phyloP scores from a whole-genome alignment of 768 basidiomycete species.

The Fomitopsis serialis region DNA sequence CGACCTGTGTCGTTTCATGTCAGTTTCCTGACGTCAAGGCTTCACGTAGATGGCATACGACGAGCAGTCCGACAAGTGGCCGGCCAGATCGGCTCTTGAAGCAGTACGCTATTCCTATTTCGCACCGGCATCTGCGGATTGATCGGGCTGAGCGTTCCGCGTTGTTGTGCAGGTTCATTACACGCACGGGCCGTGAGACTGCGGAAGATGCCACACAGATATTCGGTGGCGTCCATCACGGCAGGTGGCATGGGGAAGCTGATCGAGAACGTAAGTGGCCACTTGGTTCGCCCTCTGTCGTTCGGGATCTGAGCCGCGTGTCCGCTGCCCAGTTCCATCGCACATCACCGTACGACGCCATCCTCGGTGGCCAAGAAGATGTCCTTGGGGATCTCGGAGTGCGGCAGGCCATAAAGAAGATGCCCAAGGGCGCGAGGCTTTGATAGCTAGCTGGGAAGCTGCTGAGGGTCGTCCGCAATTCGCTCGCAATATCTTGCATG shows the following conservation, averaged over 20 bases:
- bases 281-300: neutral
- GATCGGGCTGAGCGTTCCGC: conserved; percentile 6
- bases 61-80: conserved; percentile 83
- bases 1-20: neutral
- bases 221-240: conserved; percentile 85
- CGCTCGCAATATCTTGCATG: neutral
- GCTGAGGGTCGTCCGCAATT: neutral
- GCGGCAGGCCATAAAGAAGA: conserved; percentile 65
- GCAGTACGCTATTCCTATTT: conserved; percentile 47
- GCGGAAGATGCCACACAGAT: conserved; percentile 78
- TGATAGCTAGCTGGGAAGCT: conserved; percentile 22
- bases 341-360: conserved; percentile 79
- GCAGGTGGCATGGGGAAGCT: conserved; percentile 81
- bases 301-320: too few relatives aligned
- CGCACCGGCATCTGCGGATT: neutral
- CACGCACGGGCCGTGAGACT: conserved; percentile 58
- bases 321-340: conserved; percentile 76
- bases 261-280: conserved; percentile 67
- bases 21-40: neutral
- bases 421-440: conserved; percentile 47
- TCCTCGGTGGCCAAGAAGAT: conserved; percentile 77
- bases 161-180: conserved; percentile 48
- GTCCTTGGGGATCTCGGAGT: conserved; percentile 72
- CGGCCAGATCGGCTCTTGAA: conserved; percentile 89
- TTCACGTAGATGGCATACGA: conserved; percentile 71